A percentile compares a stretch with the other conserved stretches of the same genome.
Conservation (phyloP, 2,329 filamentous ascomycete genomes). For the Colletotrichum noveboracense region DNA sequence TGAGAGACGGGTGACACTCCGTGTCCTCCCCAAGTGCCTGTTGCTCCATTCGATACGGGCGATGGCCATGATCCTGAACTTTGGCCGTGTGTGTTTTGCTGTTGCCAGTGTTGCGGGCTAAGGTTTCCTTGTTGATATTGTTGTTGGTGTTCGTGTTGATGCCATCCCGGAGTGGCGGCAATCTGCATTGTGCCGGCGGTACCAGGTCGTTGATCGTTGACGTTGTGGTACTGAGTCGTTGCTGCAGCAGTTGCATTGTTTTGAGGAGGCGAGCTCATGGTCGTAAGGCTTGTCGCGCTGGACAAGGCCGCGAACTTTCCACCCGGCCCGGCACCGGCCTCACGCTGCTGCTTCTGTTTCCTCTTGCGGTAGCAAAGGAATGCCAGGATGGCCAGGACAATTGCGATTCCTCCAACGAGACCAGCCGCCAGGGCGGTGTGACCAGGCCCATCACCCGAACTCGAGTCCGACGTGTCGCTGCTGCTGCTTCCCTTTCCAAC, state of each 20-base stretch:
- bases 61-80: conserved; percentile 7
- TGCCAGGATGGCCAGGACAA: background rate
- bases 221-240: background rate
- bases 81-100: conserved; percentile 2
- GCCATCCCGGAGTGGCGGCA: background rate
- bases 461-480: background rate
- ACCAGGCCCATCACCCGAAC: background rate
- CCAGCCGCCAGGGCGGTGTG: background rate
- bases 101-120: conserved; percentile 11
- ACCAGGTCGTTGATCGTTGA: background rate
- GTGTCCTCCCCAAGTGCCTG: background rate
- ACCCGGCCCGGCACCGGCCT: background rate
- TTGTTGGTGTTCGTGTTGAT: conserved; percentile 6
- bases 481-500: background rate
- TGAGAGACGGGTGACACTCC: conserved; percentile 8
- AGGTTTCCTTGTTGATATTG: background rate
- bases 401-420: background rate
- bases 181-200: background rate
- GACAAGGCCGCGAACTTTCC: conserved; percentile 14
- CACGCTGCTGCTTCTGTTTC: conserved; percentile 1
- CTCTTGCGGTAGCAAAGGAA: conserved; percentile 8
- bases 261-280: conserved; percentile 1
- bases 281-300: conserved; percentile 19
- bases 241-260: background rate
- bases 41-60: background rate